Evolutionary conservation across 2,329 filamentous ascomycete species (phyloP).

Genomic region (Verruconis gallopava): DNA sequence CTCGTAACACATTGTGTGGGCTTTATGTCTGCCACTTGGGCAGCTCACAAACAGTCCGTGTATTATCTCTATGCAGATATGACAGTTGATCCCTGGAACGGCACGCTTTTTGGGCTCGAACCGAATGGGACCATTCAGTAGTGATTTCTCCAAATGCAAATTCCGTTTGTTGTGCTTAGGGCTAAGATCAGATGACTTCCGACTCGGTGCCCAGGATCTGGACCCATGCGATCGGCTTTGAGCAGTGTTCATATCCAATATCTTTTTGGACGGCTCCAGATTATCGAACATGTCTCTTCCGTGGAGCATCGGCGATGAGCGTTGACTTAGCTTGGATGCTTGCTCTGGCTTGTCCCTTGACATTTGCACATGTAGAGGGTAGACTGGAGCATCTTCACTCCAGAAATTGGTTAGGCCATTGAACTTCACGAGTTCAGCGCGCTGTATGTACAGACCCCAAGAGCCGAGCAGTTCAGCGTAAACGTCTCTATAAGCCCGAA

Average conservation of each 20-base stretch:
- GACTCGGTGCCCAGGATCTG: no score
- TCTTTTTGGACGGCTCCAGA: neutral
- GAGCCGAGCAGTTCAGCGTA: conserved; percentile 47
- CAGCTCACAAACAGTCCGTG: conserved; percentile 5
- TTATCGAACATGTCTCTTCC: neutral
- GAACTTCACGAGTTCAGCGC: conserved; percentile 46
- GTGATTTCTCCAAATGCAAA: no score
- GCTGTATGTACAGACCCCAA: conserved; percentile 42
- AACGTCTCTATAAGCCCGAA: conserved; percentile 39
- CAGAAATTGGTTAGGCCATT: conserved; percentile 29
- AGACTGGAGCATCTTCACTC: conserved; percentile 1
- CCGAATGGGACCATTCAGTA: no score
- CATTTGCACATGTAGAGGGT: neutral
- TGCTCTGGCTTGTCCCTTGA: neutral
- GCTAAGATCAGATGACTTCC: no score
- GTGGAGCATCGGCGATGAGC: neutral
- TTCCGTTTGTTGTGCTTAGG: no score
- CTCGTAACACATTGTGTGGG: neutral
- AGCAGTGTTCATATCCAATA: neutral
- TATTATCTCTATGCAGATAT: conserved; percentile 5
- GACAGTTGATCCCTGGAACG: neutral
- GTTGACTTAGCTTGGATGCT: neutral
- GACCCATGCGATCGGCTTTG: no score
- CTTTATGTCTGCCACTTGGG: neutral
- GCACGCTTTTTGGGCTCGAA: no score